Evolutionary conservation across 108 stramenopile species (phyloP).

Genomic region (Skeletonema potamos): DNA sequence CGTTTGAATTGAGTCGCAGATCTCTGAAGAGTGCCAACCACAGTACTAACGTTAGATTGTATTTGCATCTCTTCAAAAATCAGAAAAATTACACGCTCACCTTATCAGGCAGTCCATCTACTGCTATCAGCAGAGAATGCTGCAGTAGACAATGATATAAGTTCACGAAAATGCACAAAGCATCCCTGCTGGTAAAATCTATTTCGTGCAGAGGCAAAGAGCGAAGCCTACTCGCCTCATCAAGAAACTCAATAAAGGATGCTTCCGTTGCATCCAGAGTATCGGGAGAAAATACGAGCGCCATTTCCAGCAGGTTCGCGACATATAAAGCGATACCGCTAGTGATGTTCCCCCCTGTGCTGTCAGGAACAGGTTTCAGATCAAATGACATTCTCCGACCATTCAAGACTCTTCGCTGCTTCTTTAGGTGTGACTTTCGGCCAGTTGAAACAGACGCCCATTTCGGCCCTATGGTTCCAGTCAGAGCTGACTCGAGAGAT

Average conservation of each 20-base stretch:
- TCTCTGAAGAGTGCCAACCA: slow-evolving; percentile 19
- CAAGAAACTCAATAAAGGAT: slow-evolving; percentile 83
- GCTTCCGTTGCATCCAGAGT: slow-evolving; percentile 61
- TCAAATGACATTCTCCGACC: slow-evolving; percentile 79
- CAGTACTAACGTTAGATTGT: background rate
- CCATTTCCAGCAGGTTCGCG: slow-evolving; percentile 57
- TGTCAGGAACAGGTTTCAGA: slow-evolving; percentile 27
- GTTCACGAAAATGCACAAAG: slow-evolving; percentile 89
- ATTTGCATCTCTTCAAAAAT: background rate
- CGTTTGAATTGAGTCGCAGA: slow-evolving; percentile 72
- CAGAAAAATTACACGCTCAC: slow-evolving; percentile 7
- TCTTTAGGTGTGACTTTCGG: slow-evolving; percentile 51
- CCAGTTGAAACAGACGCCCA: slow-evolving; percentile 66
- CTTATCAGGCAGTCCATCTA: slow-evolving; percentile 77
- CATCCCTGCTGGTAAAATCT: slow-evolving; percentile 63
- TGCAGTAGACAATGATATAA: slow-evolving; percentile 91
- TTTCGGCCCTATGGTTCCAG: slow-evolving; percentile 55
- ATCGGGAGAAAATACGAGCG: slow-evolving; percentile 73
- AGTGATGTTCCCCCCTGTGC: slow-evolving; percentile 10
- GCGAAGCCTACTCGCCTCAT: slow-evolving; percentile 75
- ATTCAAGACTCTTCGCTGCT: slow-evolving; percentile 68
- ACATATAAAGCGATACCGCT: slow-evolving; percentile 40
- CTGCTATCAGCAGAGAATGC: slow-evolving; percentile 88
- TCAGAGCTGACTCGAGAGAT: slow-evolving; percentile 63
- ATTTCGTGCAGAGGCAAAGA: slow-evolving; percentile 63